These are phyloP conservation scores for Mucor saturninus DNA, from an alignment of 371 early-diverging fungal species.

Conservation along the genomic window DNA sequence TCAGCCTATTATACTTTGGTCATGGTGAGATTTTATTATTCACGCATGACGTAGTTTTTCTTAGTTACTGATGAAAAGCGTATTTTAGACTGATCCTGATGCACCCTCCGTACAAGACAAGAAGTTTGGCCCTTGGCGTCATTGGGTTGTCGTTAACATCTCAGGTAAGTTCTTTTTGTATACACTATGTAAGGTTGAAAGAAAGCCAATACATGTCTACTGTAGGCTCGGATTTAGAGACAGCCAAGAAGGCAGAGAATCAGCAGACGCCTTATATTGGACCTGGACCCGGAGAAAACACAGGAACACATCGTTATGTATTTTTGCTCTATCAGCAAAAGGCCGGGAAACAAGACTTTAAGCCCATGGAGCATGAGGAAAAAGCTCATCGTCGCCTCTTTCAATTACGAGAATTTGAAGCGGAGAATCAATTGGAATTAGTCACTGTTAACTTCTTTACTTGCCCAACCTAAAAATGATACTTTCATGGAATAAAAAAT, in stretches of 20 bases:
- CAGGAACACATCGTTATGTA: constrained; percentile 66
- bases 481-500: not conserved
- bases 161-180: constrained; percentile 30
- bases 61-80: not conserved
- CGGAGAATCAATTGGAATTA: constrained; percentile 50
- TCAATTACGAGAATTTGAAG: constrained; percentile 52
- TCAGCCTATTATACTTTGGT: constrained; percentile 57
- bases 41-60: not conserved
- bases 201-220: too few species aligned
- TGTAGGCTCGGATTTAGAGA: constrained; percentile 33
- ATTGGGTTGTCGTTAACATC: constrained; percentile 69
- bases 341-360: constrained; percentile 23
- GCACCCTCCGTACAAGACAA: constrained; percentile 61
- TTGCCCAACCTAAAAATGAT: constrained; percentile 28
- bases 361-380: constrained; percentile 31
- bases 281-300: constrained; percentile 59
- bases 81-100: constrained; percentile 62
- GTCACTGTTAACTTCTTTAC: constrained; percentile 64
- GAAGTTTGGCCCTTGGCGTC: constrained; percentile 62
- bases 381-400: constrained; percentile 47
- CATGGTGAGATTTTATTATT: constrained; percentile 39
- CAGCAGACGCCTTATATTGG: constrained; percentile 59
- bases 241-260: constrained; percentile 10
- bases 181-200: too few species aligned
- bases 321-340: constrained; percentile 64